These are phyloP conservation scores for Termitomyces sp. DNA, from an alignment of 768 basidiomycete species.

Conservation along the genomic window DNA sequence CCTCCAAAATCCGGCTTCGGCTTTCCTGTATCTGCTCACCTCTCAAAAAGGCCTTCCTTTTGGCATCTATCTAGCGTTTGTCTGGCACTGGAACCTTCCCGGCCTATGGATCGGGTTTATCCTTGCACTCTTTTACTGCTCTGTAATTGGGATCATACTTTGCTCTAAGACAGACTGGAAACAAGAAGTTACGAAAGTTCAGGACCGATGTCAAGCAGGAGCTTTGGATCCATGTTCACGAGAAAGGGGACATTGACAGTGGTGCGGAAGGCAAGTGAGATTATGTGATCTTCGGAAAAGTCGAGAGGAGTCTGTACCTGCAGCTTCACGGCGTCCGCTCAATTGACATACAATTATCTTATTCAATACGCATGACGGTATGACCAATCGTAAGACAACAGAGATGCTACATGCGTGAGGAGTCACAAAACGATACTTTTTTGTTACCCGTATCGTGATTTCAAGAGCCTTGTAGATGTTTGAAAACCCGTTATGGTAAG, in stretches of 20 bases:
- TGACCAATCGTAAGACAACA: too few relatives aligned
- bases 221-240: not conserved
- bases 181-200: not conserved
- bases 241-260: not conserved
- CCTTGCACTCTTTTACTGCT: not conserved
- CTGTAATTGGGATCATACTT: not conserved
- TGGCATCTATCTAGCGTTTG: slow-evolving; percentile 1
- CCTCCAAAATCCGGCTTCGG: slow-evolving; percentile 11
- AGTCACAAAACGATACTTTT: too few relatives aligned
- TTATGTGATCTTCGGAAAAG: too few relatives aligned
- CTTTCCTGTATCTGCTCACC: not conserved
- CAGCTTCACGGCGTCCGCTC: too few relatives aligned
- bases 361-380: too few relatives aligned
- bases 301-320: too few relatives aligned
- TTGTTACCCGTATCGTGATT: too few relatives aligned
- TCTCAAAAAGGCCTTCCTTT: not conserved
- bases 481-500: too few relatives aligned
- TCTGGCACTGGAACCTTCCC: not conserved
- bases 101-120: not conserved
- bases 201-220: not conserved
- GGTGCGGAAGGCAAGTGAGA: too few relatives aligned
- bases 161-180: not conserved
- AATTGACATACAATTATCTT: too few relatives aligned
- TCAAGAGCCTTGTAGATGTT: too few relatives aligned
- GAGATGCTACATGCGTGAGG: too few relatives aligned